Evolutionary conservation across 2,329 filamentous ascomycete species (phyloP), one percentile per base, ranked within the genome.

Genomic region (Rhynchosporium secalis): DNA sequence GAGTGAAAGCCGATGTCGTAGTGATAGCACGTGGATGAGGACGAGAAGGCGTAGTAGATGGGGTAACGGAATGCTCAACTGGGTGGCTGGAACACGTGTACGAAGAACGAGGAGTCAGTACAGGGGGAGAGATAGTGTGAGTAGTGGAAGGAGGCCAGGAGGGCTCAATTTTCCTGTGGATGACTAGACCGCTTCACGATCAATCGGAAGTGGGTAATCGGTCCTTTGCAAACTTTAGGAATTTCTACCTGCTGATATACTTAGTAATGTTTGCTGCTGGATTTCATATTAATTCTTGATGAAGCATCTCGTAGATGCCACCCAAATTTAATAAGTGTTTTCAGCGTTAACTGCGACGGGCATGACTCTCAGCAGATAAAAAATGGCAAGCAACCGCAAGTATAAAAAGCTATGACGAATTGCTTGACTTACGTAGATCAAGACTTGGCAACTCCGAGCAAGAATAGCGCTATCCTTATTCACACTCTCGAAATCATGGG

Each of bases 401-500:
- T 20, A 20, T 20, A 20, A 20, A 20, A 20, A 20, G 20, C 20
- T 20, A 20, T 20, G 1, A 20, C 20, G 20, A 20, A 20, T 20
- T 20, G 20, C 20, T 20, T 20, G 20, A 20, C 20, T 20, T 20
- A 20, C 20, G 20, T 20, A 20, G 20, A 36, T 40, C 20, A 56
- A 26, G 40, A 46, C 36, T 62, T 62, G 6, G 43, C 46, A 26
- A 49, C 43, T 52, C 65, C 61, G 56, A 15, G 57, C 68, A 5
- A 79, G 68, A 9, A 78, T 65, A 0, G 77, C 75, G 60, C 75
- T 77, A 26, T 73, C 71, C 12, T 74, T 68, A 4, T 71, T 66
- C 20, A 85, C 79, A 1, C 71, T 74, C 0, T 72, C 64, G 72
- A 80, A 85, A 20, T 81, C 75, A 69, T 85, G 81, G 0, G 83